Base-by-base conservation (phyloP, 495 filamentous ascomycete genomes). In the Apodospora peruviana region DNA sequence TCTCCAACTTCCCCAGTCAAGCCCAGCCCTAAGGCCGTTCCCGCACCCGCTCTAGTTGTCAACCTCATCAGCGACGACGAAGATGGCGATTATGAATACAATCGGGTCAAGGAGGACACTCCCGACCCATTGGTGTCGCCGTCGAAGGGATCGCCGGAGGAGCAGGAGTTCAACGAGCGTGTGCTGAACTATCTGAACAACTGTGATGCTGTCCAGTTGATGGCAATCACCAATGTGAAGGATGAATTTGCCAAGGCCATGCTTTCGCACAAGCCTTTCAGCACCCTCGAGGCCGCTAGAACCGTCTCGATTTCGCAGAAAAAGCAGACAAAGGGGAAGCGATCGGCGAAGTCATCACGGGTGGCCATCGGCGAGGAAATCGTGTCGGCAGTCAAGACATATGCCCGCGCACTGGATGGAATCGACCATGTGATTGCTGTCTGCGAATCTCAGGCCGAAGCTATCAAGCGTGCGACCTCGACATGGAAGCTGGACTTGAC, bases 131-230 rank as follows among this genome's bases (percentile, higher is more conserved):
- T n/a, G 4, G 49, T 56, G 2, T 54, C 57, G 14, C 50, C 40
- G 3, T 43, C 20, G 4, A 43, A 51, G 17, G 43, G 39, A 3
- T 16, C 45, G 5, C 37, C 40, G 1, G 45, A 57, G 4, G 54
- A 55, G 2, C 21, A 51, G 20, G 41, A 48, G 1, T 52, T 55
- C 9, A 58, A 59, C 5, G 79, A 60, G 40, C 56, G 67, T 34
- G 80, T 96, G 1, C 69, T 97, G 16, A 74, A 80, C 0, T 95
- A 88, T 61, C 81, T 98, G 67, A 97, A 98, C 60, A 83, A 74
- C 0, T 93, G 88, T 66, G 75, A 78, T 2, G 67, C 73, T 14
- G 73, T 82, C 21, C 84, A 88, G 40, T 76, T 98, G 16, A 78
- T 82, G 2, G 90, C 94, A 57, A 83, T 95, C 37, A 84, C 88